Conservation (phyloP, 495 filamentous ascomycete species). For the Cudoniella acicularis region DNA sequence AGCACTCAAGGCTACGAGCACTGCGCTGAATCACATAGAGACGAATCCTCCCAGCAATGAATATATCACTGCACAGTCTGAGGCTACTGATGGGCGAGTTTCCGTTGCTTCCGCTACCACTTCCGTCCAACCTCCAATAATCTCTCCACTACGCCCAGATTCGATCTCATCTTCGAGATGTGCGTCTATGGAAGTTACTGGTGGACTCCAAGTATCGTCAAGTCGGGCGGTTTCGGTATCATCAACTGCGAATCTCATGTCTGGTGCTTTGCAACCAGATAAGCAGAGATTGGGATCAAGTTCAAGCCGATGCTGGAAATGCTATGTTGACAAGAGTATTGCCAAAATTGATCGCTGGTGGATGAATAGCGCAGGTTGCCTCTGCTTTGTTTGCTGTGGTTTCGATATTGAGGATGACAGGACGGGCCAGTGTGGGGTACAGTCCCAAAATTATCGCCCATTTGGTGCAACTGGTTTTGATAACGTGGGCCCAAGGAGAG, state of each 20-base stretch:
- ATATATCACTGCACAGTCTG: background rate
- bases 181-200: background rate
- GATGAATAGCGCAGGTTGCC: constrained; percentile 7
- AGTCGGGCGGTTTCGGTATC: background rate
- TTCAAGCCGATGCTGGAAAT: constrained; percentile 23
- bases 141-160: background rate
- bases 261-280: background rate
- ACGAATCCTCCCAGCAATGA: constrained; percentile 4
- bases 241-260: constrained; percentile 8
- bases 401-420: constrained; percentile 19
- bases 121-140: background rate
- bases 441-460: no score
- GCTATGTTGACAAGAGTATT: background rate
- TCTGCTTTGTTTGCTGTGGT: constrained; percentile 25
- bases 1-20: background rate
- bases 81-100: no score
- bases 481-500: no score
- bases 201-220: background rate
- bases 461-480: no score
- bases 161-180: no score
- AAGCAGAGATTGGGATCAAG: background rate
- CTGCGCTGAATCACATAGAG: background rate
- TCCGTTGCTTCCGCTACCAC: background rate
- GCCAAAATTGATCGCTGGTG: constrained; percentile 14
- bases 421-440: no score